A percentile compares a stretch with the other conserved stretches of the same genome.
phyloP scores from a whole-genome alignment of 108 stramenopile genomes.

The Skeletonema costatum region DNA sequence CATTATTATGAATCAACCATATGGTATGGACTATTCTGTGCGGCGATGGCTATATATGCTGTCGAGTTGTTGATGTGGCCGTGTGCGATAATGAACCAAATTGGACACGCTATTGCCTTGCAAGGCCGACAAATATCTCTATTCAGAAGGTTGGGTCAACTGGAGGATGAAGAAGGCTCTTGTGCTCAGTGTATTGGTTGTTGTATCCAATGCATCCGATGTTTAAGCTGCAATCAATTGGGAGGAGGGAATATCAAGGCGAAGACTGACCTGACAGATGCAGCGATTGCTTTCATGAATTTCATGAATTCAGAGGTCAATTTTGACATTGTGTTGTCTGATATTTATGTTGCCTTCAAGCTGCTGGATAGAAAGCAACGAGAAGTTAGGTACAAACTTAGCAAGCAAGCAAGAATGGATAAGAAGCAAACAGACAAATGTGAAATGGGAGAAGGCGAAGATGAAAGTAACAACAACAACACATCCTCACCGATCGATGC shows the following conservation, averaged over 20 bases:
- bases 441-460: background rate
- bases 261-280: conserved; percentile 20
- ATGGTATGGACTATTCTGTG: conserved; percentile 20
- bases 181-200: conserved; percentile 9
- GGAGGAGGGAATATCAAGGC: conserved; percentile 26
- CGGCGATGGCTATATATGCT: conserved; percentile 17
- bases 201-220: conserved; percentile 18
- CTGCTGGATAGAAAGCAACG: conserved; percentile 6
- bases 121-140: background rate
- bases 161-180: background rate
- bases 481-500: background rate
- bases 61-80: conserved; percentile 24
- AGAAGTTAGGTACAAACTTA: conserved; percentile 6
- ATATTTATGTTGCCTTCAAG: conserved; percentile 14
- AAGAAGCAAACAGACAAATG: background rate
- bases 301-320: conserved; percentile 16
- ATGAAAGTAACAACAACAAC: background rate
- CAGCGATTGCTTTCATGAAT: conserved; percentile 24
- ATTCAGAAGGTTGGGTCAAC: background rate
- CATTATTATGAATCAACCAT: background rate
- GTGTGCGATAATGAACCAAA: conserved; percentile 7
- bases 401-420: conserved; percentile 14
- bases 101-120: background rate
- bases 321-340: conserved; percentile 23
- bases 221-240: conserved; percentile 22